Evolutionary conservation across 2,329 filamentous ascomycete species (phyloP).

Genomic region (Penicillium digitatum): DNA sequence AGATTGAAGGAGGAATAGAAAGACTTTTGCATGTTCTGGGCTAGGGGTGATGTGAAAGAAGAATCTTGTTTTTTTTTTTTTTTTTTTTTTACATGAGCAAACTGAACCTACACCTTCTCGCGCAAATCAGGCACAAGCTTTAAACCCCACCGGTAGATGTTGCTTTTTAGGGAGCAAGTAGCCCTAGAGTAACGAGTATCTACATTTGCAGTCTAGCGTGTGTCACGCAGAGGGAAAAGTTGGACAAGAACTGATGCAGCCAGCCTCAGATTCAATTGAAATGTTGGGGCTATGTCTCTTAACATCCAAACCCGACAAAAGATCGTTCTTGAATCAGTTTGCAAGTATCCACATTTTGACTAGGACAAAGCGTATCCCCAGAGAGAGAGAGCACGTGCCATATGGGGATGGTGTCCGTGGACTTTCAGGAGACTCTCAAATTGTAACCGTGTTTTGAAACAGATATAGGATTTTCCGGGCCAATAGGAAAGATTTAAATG

Average conservation of each 20-base stretch:
- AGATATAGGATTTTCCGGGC: not conserved
- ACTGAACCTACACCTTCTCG: no score
- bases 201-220: not conserved
- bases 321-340: not conserved
- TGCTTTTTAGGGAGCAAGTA: not conserved
- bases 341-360: not conserved
- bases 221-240: not conserved
- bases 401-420: not conserved
- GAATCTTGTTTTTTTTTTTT: not conserved
- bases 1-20: not conserved
- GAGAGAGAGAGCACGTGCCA: not conserved
- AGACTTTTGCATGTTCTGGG: not conserved
- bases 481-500: not conserved
- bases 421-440: not conserved
- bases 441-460: not conserved
- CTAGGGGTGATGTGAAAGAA: constrained; percentile 2
- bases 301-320: not conserved
- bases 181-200: not conserved
- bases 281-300: not conserved
- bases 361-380: not conserved
- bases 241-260: not conserved
- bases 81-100: no score
- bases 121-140: no score
- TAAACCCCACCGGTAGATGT: no score
- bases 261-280: not conserved